Evolutionary conservation across 2,329 filamentous ascomycete species (phyloP).

Genomic region (Fusarium fujikuroi): DNA sequence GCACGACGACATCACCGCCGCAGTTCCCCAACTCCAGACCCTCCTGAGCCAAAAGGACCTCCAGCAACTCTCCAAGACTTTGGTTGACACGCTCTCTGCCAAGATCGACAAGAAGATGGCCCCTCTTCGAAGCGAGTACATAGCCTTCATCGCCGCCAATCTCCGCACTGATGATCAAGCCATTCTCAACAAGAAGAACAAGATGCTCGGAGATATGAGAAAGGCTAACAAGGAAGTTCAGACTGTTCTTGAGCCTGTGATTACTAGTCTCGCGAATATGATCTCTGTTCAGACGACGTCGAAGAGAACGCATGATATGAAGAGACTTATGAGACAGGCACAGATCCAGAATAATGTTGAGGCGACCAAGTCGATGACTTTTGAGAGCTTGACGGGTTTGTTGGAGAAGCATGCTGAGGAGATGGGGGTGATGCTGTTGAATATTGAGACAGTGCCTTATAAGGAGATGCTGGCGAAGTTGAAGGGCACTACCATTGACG

Average conservation of each 20-base stretch:
- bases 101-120: not conserved
- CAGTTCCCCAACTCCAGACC: slow-evolving; percentile 9
- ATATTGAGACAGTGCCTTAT: slow-evolving; percentile 14
- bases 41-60: slow-evolving; percentile 4
- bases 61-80: not conserved
- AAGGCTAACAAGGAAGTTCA: not conserved
- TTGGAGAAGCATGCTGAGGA: slow-evolving; percentile 11
- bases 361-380: slow-evolving; percentile 15
- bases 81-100: slow-evolving; percentile 1
- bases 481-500: not conserved
- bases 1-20: slow-evolving; percentile 1
- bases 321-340: slow-evolving; percentile 4
- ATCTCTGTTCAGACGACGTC: slow-evolving; percentile 23
- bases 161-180: not conserved
- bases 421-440: slow-evolving; percentile 17
- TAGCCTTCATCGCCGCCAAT: not conserved
- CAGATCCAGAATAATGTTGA: slow-evolving; percentile 21
- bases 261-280: slow-evolving; percentile 9
- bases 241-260: not conserved
- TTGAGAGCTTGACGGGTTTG: not conserved
- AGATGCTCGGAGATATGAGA: not conserved
- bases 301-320: slow-evolving; percentile 21
- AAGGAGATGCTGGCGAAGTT: not conserved
- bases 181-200: slow-evolving; percentile 2
- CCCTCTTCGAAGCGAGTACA: not conserved